Evolutionary conservation across 192 early-diverging fungal genomes (phyloP), one percentile per base, ranked within the genome.

Genomic region (Backusella parvicylindrica): DNA sequence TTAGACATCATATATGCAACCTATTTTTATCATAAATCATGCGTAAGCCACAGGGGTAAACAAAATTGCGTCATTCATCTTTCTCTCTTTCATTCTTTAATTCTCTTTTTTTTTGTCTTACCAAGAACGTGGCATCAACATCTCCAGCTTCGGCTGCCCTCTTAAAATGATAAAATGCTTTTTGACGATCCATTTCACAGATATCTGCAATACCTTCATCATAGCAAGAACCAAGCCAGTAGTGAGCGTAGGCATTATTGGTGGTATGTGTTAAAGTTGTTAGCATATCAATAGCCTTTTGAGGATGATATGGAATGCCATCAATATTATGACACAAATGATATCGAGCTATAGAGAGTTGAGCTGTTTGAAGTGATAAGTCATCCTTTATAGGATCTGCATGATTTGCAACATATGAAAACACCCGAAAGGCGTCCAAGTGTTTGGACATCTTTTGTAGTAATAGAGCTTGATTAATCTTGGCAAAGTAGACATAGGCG

Each of bases 1-100:
- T 77, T 77, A 18, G 77, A 77, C 60, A 81, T 69, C 83, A 84
- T 84, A 6, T 75, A 72, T 23, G 70, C 80, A 64, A 82, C 72
- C 80, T 81, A 56, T 72, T 35, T 31, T 40, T 38, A 28, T 41
- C 38, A 28, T 18, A 41, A 30, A 41, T 60, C 53, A 60, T 60
- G 53, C 53, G 53, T 60, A 60, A 60, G 53, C 53, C 53, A 60
- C 53, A 60, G 53, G 53, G 53, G 53, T 60, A 60, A 60, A 60
- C 53, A 60, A 60, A 60, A 60, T 60, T 60, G 53, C 53, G 53
- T 60, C 53, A 60, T 56, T 28, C 12, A 0, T 50, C 2, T 50
- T 7, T 49, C 5, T 56, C 0, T 56, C 2, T 26, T 3, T 56
- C 0, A 6, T 37, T 37, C 7, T 37, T 37, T 37, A 6, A 6